Conservation (phyloP, 2,329 filamentous ascomycete genomes). For the Scedosporium aurantiacum region DNA sequence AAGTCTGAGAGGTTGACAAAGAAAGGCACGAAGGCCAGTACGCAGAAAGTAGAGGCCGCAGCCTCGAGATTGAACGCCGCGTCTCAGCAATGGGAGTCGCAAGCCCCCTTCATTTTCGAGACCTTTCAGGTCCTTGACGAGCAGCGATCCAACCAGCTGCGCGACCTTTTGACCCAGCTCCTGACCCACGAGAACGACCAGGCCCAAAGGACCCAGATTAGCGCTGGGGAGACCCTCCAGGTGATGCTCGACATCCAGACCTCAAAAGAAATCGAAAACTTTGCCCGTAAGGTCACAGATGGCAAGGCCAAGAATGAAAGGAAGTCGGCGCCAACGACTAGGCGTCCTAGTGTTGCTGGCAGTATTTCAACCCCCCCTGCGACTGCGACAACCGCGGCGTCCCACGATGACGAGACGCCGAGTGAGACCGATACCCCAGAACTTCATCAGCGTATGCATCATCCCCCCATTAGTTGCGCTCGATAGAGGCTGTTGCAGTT, state of each 20-base stretch:
- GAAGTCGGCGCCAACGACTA: conserved; percentile 6
- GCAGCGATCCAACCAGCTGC: conserved; percentile 74
- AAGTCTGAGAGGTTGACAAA: conserved; percentile 74
- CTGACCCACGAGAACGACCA: conserved; percentile 88
- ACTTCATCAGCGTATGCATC: conserved; percentile 15
- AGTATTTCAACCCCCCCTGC: not conserved
- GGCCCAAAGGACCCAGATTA: conserved; percentile 62
- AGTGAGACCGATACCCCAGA: conserved; percentile 29
- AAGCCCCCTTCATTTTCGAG: conserved; percentile 91
- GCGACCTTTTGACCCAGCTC: conserved; percentile 83
- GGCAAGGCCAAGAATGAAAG: conserved; percentile 17
- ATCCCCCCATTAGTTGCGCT: not conserved
- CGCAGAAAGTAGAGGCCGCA: conserved; percentile 67
- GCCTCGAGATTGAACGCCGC: conserved; percentile 64
- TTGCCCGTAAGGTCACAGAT: conserved; percentile 34
- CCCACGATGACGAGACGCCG: conserved; percentile 23
- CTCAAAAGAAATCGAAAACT: conserved; percentile 72
- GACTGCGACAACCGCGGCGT: conserved; percentile 5
- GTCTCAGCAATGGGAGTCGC: conserved; percentile 81
- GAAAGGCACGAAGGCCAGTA: conserved; percentile 67
- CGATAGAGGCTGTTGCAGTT: too few relatives aligned
- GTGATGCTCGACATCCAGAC: conserved; percentile 79
- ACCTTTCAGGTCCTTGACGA: conserved; percentile 86
- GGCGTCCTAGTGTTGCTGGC: conserved; percentile 10
- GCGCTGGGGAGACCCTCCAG: conserved; percentile 70